These are phyloP conservation scores for Passiflora organensis DNA, from an alignment of 345 rosid genomes.

Conservation along the genomic window DNA sequence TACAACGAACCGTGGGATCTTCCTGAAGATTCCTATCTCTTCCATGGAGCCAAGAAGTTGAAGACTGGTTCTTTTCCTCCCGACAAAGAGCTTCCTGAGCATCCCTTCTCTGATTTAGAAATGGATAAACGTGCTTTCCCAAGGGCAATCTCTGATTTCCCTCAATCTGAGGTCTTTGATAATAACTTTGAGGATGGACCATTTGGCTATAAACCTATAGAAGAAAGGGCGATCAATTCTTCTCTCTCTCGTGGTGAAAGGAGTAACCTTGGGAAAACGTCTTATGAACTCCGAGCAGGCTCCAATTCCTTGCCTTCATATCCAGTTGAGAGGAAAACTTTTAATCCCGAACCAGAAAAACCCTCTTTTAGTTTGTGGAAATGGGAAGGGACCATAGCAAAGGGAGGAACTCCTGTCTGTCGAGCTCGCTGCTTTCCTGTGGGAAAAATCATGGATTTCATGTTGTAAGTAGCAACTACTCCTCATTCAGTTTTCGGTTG, in stretches of 20 bases:
- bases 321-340: conserved; percentile 51
- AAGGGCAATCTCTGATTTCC: conserved; percentile 44
- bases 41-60: conserved; percentile 60
- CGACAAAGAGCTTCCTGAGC: conserved; percentile 65
- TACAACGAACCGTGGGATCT: conserved; percentile 75
- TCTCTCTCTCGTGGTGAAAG: conserved; percentile 40
- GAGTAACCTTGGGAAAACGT: conserved; percentile 37
- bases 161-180: conserved; percentile 45
- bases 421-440: conserved; percentile 92
- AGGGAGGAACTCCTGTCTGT: conserved; percentile 90
- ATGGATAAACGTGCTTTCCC: conserved; percentile 45
- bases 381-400: conserved; percentile 97
- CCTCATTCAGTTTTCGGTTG: conserved; percentile 1
- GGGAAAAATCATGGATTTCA: conserved; percentile 71
- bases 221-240: conserved; percentile 31
- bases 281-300: conserved; percentile 47
- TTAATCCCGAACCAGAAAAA: conserved; percentile 46
- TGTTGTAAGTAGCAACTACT: conserved; percentile 57
- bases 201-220: conserved; percentile 42
- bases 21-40: conserved; percentile 54
- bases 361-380: conserved; percentile 77
- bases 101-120: conserved; percentile 50
- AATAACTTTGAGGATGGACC: conserved; percentile 36
- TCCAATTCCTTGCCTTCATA: conserved; percentile 35
- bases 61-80: conserved; percentile 56